Conservation (phyloP, 2,329 filamentous ascomycete species). For the Xylariaceae sp. region DNA sequence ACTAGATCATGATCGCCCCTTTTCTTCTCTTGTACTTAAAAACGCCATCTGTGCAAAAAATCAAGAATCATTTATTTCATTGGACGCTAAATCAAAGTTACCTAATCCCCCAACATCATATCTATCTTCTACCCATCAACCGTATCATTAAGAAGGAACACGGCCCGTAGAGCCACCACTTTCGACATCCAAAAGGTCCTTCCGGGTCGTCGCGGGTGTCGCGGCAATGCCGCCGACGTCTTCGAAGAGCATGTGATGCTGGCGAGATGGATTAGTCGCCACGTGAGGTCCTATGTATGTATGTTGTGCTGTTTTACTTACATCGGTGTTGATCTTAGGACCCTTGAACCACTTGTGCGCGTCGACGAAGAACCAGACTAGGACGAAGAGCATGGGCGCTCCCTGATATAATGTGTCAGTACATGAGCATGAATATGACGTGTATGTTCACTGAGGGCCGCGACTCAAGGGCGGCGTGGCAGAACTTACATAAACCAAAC, state of each 20-base stretch:
- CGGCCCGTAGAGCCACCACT: too few relatives aligned
- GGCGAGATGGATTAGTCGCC: slow-evolving; percentile 1
- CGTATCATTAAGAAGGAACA: too few relatives aligned
- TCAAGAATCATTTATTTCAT: too few relatives aligned
- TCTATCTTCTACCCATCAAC: too few relatives aligned
- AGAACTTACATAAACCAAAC: slow-evolving; percentile 46
- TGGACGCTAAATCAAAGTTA: too few relatives aligned
- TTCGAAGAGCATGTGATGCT: slow-evolving; percentile 27
- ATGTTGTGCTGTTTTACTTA: slow-evolving; percentile 6
- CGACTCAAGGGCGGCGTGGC: neutral
- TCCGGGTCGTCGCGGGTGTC: too few relatives aligned
- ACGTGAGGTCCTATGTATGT: neutral
- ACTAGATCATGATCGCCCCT: too few relatives aligned
- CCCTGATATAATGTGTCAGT: slow-evolving; percentile 37
- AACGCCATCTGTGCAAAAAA: too few relatives aligned
- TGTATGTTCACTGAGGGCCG: neutral
- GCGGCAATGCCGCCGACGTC: too few relatives aligned
- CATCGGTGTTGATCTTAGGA: slow-evolving; percentile 60
- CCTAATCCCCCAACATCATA: too few relatives aligned
- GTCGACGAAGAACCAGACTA: slow-evolving; percentile 58
- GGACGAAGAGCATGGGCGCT: slow-evolving; percentile 53
- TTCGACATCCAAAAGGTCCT: too few relatives aligned
- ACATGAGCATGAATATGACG: neutral
- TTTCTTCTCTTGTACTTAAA: too few relatives aligned
- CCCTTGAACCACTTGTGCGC: slow-evolving; percentile 66